phyloP scores from a whole-genome alignment of 495 filamentous ascomycete species.

The Penicillium goetzii region DNA sequence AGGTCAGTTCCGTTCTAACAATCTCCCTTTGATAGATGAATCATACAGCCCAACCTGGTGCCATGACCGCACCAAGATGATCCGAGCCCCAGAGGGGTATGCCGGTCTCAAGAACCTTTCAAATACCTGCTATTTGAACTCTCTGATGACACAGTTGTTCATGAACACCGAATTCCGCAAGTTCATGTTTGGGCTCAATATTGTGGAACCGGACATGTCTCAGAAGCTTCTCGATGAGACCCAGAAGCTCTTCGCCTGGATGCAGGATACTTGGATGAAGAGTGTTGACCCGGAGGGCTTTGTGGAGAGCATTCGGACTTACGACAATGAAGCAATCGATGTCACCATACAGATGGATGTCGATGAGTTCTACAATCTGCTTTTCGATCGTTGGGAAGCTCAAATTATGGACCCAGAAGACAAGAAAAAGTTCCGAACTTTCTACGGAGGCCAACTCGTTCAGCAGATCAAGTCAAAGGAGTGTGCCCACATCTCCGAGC shows the following conservation, averaged over 20 bases:
- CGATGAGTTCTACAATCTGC: slow-evolving; percentile 93
- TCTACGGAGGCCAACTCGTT: slow-evolving; percentile 89
- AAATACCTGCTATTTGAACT: slow-evolving; percentile 98
- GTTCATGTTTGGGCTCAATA: slow-evolving; percentile 73
- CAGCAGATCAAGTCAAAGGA: slow-evolving; percentile 96
- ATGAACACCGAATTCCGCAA: slow-evolving; percentile 90
- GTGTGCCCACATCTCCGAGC: slow-evolving; percentile 90
- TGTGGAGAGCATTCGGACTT: slow-evolving; percentile 75
- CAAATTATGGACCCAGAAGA: slow-evolving; percentile 69
- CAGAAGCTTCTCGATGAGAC: slow-evolving; percentile 77
- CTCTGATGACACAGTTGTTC: slow-evolving; percentile 91
- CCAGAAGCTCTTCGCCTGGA: slow-evolving; percentile 76
- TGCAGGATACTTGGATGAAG: slow-evolving; percentile 80
- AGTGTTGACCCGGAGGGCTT: slow-evolving; percentile 73
- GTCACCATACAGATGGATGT: slow-evolving; percentile 94
- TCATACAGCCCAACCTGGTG: slow-evolving; percentile 56
- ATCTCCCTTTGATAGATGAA: slow-evolving; percentile 35
- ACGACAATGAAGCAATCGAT: slow-evolving; percentile 84
- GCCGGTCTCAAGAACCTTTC: slow-evolving; percentile 86
- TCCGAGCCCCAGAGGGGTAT: slow-evolving; percentile 76
- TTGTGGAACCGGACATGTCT: slow-evolving; percentile 54
- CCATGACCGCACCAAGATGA: slow-evolving; percentile 67
- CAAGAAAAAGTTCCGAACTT: slow-evolving; percentile 77
- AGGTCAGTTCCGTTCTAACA: slow-evolving; percentile 7
- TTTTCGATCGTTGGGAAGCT: slow-evolving; percentile 89